These are phyloP conservation scores for Termitomyces sp. DNA, from an alignment of 768 basidiomycete genomes.

Conservation along the genomic window DNA sequence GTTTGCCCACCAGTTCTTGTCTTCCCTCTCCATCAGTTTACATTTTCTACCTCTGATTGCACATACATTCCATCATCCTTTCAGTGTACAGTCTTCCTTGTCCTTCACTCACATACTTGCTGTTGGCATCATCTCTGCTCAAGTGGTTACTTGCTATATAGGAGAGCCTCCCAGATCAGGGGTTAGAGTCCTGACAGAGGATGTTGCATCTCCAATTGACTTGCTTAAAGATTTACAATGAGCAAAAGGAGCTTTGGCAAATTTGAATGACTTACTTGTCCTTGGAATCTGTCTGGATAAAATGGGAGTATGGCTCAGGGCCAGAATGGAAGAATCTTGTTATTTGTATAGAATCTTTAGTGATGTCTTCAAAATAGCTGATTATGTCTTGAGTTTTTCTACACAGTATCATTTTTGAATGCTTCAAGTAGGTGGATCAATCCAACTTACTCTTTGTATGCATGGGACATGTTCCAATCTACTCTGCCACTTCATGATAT, in stretches of 20 bases:
- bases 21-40: too few species aligned
- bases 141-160: too few species aligned
- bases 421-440: neutral
- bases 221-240: constrained; percentile 12
- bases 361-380: constrained; percentile 89
- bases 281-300: constrained; percentile 42
- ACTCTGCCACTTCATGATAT: too few species aligned
- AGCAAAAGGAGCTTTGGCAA: neutral
- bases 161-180: too few species aligned
- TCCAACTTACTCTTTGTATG: constrained; percentile 78
- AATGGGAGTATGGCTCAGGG: constrained; percentile 75
- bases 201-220: constrained; percentile 59
- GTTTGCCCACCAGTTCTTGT: too few species aligned
- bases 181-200: too few species aligned
- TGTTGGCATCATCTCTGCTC: too few species aligned
- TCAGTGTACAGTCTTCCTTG: too few species aligned
- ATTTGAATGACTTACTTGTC: constrained; percentile 23
- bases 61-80: too few species aligned
- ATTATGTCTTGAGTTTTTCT: constrained; percentile 97
- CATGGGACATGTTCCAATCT: constrained; percentile 96
- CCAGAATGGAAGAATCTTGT: constrained; percentile 97
- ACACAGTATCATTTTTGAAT: neutral
- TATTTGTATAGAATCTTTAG: constrained; percentile 86
- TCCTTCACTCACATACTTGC: too few species aligned
- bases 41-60: too few species aligned